Base-by-base conservation (phyloP, 2,329 filamentous ascomycete genomes). In the Alternaria panax region DNA sequence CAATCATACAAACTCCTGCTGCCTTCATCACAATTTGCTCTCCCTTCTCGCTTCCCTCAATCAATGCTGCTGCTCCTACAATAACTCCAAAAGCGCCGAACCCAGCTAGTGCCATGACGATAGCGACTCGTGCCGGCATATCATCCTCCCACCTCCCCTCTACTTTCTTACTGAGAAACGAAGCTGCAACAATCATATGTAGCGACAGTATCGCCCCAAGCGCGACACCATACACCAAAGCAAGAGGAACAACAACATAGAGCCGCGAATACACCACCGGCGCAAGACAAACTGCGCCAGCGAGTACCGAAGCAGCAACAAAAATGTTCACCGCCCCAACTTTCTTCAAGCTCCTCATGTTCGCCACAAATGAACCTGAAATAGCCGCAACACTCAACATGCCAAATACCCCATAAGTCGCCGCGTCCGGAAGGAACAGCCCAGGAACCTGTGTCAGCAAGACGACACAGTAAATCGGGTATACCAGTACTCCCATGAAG, bases 21-120 rank as follows among this genome's bases (percentile, higher is more conserved):
- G 55, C 14, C n/a, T 43, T 43, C 38, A 59, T 16, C 18, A 42
- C 60, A 28, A 57, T 30, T 22, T 32, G 27, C 12, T 53, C 36
- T 5, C 63, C 63, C 20, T 14, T 22, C 14, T 51, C 45, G 16
- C 41, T 32, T n/a, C 27, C 54, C 34, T 64, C 52, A 25, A 67
- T 20, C 5, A 67, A 25, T 2, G 54, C 52, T 5, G 58, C 62
- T 11, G 55, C 52, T 8, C 36, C 56, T 4, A 65, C 18, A 7
- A 67, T 7, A 1, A 60, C 62, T 12, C 51, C 54, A 32, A 52
- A 60, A n/a, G 55, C 46, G 36, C 46, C n/a, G n/a, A 62, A 2
- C 9, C 61, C 58, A 9, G 27, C 47, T 14, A 64, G 11, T 32
- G 11, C 54, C 30, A 53, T 48, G 7, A 60, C 34, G n/a, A 62